Percentiles rank a stretch among this genome's conserved stretches.
Conservation (phyloP, 345 rosid species). For the Lepidium africanum region DNA sequence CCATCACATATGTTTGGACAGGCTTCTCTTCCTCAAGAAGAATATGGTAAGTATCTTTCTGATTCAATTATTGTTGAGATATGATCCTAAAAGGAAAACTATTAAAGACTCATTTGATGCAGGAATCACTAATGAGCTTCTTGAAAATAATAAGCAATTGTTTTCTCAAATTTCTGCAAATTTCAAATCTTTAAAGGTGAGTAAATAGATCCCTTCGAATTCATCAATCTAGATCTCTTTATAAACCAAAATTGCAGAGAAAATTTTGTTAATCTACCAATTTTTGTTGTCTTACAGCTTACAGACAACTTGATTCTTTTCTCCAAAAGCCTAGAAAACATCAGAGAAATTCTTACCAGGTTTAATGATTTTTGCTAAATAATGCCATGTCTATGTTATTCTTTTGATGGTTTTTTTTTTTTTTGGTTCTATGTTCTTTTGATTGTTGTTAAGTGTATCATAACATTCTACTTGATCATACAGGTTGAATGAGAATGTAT, state of each 20-base stretch:
- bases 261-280: neutral
- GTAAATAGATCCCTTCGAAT: neutral
- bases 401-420: neutral
- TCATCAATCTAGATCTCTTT: neutral
- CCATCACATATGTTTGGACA: neutral
- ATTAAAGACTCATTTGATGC: neutral
- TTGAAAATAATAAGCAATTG: constrained; percentile 47
- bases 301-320: constrained; percentile 39
- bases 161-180: constrained; percentile 49
- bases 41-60: constrained; percentile 4
- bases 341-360: constrained; percentile 32
- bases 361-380: constrained; percentile 11
- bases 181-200: constrained; percentile 41
- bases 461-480: neutral
- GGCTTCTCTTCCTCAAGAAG: neutral
- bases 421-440: too few species aligned
- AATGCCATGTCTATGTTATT: neutral
- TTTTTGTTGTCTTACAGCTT: constrained; percentile 17
- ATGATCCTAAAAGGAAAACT: neutral
- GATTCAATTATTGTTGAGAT: neutral
- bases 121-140: constrained; percentile 39
- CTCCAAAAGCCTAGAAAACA: constrained; percentile 31
- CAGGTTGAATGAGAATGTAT: constrained; percentile 48
- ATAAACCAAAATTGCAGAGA: neutral
- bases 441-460: neutral